Conservation (phyloP, 1,284 basidiomycete genomes). For the Agroathelia rolfsii region DNA sequence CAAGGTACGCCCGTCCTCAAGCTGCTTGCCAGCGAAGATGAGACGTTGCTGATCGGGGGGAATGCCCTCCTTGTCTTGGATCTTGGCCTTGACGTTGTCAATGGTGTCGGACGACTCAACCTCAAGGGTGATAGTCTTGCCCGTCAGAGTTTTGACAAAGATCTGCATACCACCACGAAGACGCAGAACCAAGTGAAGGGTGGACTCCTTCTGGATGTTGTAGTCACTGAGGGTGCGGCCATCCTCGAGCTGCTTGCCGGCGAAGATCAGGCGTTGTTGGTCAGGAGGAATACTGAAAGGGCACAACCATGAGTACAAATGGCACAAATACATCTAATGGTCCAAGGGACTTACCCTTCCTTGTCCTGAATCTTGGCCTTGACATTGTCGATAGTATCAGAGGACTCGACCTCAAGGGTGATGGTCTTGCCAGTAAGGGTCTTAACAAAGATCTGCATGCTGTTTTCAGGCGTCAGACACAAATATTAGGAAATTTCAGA, state of each 20-base stretch:
- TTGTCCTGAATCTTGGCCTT: conserved; percentile 75
- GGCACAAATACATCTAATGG: neutral
- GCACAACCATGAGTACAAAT: neutral
- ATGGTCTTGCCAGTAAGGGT: conserved; percentile 85
- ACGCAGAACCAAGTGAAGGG: conserved; percentile 29
- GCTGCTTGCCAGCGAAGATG: conserved; percentile 85
- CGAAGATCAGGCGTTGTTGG: conserved; percentile 74
- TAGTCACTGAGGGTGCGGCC: conserved; percentile 65
- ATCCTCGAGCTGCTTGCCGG: conserved; percentile 68
- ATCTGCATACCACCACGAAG: conserved; percentile 60
- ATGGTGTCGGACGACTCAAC: conserved; percentile 86
- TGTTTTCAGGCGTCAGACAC: conserved; percentile 7
- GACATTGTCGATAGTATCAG: conserved; percentile 78
- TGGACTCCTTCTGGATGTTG: conserved; percentile 59
- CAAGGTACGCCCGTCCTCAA: conserved; percentile 74
- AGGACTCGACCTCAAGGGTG: conserved; percentile 80
- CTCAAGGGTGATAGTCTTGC: conserved; percentile 86
- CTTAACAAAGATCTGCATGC: conserved; percentile 82
- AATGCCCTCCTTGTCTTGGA: conserved; percentile 62
- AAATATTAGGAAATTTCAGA: conserved; percentile 1
- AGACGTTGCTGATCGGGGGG: conserved; percentile 58
- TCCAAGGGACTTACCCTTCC: conserved; percentile 41
- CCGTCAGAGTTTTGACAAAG: conserved; percentile 78
- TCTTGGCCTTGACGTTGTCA: conserved; percentile 78
- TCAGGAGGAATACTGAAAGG: conserved; percentile 71